Percentiles rank a stretch among this genome's conserved stretches.
These are phyloP conservation scores for Seminavis robusta DNA, from an alignment of 108 stramenopile genomes.

Conservation along the genomic window DNA sequence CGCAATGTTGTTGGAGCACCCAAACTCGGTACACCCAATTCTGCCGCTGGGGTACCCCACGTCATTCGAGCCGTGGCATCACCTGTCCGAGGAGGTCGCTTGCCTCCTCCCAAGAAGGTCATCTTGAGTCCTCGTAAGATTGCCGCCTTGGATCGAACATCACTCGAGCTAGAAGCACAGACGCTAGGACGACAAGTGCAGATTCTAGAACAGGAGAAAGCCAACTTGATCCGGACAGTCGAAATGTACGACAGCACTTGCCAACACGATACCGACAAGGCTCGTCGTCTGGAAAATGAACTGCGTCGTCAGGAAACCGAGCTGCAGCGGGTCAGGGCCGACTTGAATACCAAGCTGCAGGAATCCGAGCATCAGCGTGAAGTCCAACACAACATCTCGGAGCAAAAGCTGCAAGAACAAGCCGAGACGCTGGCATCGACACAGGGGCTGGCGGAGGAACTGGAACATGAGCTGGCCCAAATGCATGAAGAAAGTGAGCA, in stretches of 20 bases:
- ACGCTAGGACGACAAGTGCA: constrained; percentile 38
- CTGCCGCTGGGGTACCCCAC: neutral
- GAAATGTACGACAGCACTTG: constrained; percentile 32
- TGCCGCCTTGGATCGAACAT: constrained; percentile 39
- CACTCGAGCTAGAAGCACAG: constrained; percentile 52
- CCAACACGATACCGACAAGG: constrained; percentile 26
- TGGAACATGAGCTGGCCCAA: constrained; percentile 19
- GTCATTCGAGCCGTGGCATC: neutral
- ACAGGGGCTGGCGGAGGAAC: constrained; percentile 26
- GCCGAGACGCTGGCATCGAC: constrained; percentile 21
- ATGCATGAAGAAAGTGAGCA: constrained; percentile 10
- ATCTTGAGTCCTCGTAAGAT: constrained; percentile 35
- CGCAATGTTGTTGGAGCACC: constrained; percentile 3
- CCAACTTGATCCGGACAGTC: constrained; percentile 23
- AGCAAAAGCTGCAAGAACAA: constrained; percentile 24
- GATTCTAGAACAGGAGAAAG: constrained; percentile 36
- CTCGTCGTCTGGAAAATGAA: neutral
- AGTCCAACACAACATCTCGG: constrained; percentile 21
- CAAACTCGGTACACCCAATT: neutral
- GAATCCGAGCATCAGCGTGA: constrained; percentile 23
- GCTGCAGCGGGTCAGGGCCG: constrained; percentile 21
- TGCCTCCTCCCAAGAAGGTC: neutral
- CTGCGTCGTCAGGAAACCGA: constrained; percentile 13
- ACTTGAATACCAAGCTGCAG: constrained; percentile 31
- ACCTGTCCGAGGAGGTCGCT: neutral